phyloP scores from a whole-genome alignment of 1,284 basidiomycete species.

The Pisolithus thermaeus region DNA sequence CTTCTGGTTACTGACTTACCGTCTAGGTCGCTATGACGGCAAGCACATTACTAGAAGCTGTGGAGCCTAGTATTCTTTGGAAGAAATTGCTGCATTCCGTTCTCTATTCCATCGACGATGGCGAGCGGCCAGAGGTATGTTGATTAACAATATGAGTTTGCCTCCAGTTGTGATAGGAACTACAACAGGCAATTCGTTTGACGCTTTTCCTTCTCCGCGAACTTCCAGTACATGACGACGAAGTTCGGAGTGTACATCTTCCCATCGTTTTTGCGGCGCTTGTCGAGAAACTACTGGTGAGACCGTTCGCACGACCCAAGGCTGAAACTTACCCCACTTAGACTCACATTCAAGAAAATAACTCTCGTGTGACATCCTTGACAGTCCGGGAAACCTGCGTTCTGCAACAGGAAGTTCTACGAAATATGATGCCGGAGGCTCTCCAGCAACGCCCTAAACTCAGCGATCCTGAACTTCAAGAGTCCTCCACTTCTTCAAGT shows the following conservation, averaged over 20 bases:
- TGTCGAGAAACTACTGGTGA: slow-evolving; percentile 57
- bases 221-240: slow-evolving; percentile 76
- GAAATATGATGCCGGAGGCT: slow-evolving; percentile 45
- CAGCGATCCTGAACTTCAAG: slow-evolving; percentile 28
- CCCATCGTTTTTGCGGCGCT: slow-evolving; percentile 70
- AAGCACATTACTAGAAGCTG: slow-evolving; percentile 85
- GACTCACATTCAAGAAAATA: slow-evolving; percentile 36
- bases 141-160: background rate
- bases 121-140: slow-evolving; percentile 42
- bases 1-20: slow-evolving; percentile 8
- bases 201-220: slow-evolving; percentile 64
- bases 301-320: slow-evolving; percentile 13
- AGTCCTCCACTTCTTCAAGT: slow-evolving; percentile 26
- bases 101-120: slow-evolving; percentile 45
- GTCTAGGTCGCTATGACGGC: slow-evolving; percentile 76
- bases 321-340: slow-evolving; percentile 19
- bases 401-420: slow-evolving; percentile 50
- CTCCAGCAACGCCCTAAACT: slow-evolving; percentile 47
- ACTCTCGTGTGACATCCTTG: slow-evolving; percentile 29
- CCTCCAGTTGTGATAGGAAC: slow-evolving; percentile 2
- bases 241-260: slow-evolving; percentile 73
- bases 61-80: slow-evolving; percentile 89
- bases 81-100: slow-evolving; percentile 61
- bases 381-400: slow-evolving; percentile 41
- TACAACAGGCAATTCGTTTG: slow-evolving; percentile 52